Conservation (phyloP, 2,329 filamentous ascomycete species). For the Pestalotiopsis sp. region DNA sequence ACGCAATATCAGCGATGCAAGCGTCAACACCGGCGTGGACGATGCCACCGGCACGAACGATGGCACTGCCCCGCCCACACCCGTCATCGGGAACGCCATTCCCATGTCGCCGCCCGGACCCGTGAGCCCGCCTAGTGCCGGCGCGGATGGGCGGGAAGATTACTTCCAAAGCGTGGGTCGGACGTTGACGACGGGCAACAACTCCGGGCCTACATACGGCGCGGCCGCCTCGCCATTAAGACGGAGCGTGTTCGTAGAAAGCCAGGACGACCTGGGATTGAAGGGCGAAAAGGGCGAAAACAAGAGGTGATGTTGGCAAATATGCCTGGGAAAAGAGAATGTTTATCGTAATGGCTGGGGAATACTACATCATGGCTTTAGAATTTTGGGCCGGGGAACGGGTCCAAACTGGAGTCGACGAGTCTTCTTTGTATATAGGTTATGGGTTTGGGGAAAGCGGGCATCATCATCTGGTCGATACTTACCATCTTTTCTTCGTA, state of each 20-base stretch:
- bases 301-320: conserved; percentile 1
- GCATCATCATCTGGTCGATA: background rate
- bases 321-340: background rate
- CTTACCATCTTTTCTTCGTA: conserved; percentile 1
- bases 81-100: background rate
- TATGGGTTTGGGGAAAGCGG: background rate
- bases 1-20: conserved; percentile 44
- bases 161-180: conserved; percentile 27
- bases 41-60: background rate
- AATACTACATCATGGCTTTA: background rate
- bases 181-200: conserved; percentile 11
- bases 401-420: background rate
- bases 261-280: conserved; percentile 40
- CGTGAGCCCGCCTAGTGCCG: conserved; percentile 30
- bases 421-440: background rate
- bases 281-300: background rate
- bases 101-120: conserved; percentile 12
- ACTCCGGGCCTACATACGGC: conserved; percentile 1
- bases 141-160: conserved; percentile 19
- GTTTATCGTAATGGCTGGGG: background rate
- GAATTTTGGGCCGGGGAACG: background rate
- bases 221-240: conserved; percentile 23
- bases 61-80: conserved; percentile 12
- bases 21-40: conserved; percentile 35
- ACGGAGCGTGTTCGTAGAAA: conserved; percentile 45